A percentile compares a stretch with the other conserved stretches of the same genome.
These are phyloP conservation scores for Lactifluus echinatus DNA, from an alignment of 768 basidiomycete genomes.

Conservation along the genomic window DNA sequence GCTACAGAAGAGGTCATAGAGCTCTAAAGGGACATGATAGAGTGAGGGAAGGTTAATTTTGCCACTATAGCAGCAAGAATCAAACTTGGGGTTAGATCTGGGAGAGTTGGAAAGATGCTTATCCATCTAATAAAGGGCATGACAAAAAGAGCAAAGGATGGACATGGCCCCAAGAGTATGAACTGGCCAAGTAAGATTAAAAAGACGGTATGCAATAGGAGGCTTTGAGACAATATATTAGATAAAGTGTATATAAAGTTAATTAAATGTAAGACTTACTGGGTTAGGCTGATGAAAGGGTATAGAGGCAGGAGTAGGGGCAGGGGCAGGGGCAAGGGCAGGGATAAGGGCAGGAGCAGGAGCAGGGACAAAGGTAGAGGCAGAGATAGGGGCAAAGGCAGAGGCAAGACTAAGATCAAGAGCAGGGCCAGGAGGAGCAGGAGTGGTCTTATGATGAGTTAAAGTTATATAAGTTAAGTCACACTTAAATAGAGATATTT, in stretches of 20 bases:
- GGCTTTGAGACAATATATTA: background rate
- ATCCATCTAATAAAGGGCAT: background rate
- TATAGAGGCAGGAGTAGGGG: too few species aligned
- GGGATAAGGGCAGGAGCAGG: too few species aligned
- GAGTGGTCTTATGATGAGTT: too few species aligned
- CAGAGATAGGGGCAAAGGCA: too few species aligned
- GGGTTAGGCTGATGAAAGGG: too few species aligned
- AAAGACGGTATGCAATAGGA: background rate
- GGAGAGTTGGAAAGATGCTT: background rate
- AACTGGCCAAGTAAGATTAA: background rate
- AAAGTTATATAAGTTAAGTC: too few species aligned
- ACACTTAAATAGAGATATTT: too few species aligned
- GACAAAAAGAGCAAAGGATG: background rate
- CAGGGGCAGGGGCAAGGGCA: too few species aligned
- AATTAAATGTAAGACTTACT: too few species aligned
- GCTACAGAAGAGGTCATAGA: accelerated
- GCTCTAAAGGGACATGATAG: background rate
- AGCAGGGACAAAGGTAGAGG: too few species aligned
- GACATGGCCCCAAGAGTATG: background rate
- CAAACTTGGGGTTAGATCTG: background rate
- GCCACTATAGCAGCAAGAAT: background rate
- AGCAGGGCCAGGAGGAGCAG: too few species aligned
- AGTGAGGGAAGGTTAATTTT: background rate
- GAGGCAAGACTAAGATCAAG: too few species aligned
- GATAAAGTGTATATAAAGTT: background rate